Base-by-base conservation (phyloP, 2,329 filamentous ascomycete species). In the Hypoxylon sp. region DNA sequence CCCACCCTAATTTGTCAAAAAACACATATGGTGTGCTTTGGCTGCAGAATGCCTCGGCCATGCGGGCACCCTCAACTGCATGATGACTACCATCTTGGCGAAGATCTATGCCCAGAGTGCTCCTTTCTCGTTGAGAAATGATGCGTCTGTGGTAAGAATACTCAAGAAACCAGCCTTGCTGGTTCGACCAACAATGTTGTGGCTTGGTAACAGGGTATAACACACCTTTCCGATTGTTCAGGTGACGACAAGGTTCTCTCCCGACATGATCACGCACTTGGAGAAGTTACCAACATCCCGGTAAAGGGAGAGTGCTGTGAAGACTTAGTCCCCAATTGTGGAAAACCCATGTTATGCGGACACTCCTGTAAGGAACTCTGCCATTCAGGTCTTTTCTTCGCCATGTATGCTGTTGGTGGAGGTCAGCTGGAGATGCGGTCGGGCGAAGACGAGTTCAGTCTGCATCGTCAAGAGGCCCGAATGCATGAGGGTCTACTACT, bases 141-240 rank as follows among this genome's bases (percentile, higher is more conserved):
- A 10, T 99, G 96, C 79, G 85, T 97, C 46, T 99, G 96, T 76
- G 94, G 94, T 26, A 97, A 97, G 81, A 91, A 92, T 73, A 89
- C 87, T 0, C 66, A 95, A 94, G 29, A 78, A 97, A 97, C 75
- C 93, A 97, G 74, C 94, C 94, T 13, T 99, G 96, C 78, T 98
- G 94, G 88, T 89, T 97, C 26, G 87, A 90, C 55, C 91, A 95
- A 74, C 90, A 92, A 11, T 89, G 91, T 5, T 99, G 96, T 75
- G 95, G 94, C 13, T 87, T 93, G 60, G 6, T 42, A n/a, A 42
- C 37, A 42, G 37, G 3, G 6, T 5, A 17, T 17, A 17, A 17
- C 14, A 17, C 6, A 5, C 2, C 37, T 42, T 42, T n/a, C 14
- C 14, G 37, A n/a, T 37, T 37, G 35, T 37, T 14, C 3, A 37